Evolutionary conservation across 2,329 filamentous ascomycete genomes (phyloP).

Genomic region (Alternaria solani): DNA sequence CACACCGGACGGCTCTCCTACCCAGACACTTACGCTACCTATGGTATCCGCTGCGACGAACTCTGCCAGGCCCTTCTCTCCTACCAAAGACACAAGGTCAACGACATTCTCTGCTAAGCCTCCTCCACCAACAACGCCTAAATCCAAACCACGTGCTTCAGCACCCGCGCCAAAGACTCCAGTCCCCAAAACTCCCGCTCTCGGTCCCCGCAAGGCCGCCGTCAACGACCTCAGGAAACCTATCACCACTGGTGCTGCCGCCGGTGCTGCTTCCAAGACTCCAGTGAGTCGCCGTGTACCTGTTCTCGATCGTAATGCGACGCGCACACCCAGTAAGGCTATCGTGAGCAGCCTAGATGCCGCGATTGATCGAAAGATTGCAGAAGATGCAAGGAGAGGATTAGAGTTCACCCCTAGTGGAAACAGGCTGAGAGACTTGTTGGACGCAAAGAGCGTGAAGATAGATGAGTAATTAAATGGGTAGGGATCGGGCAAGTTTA

Average conservation of each 20-base stretch:
- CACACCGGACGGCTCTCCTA: background rate
- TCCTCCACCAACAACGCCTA: background rate
- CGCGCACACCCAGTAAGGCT: slow-evolving; percentile 35
- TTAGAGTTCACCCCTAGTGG: slow-evolving; percentile 23
- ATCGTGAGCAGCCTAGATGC: slow-evolving; percentile 27
- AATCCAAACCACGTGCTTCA: background rate
- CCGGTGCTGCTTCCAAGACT: background rate
- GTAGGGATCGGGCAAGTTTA: no score
- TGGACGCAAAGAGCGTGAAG: slow-evolving; percentile 11
- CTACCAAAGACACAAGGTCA: slow-evolving; percentile 6
- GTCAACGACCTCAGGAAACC: background rate
- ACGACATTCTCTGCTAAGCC: background rate
- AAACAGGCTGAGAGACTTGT: slow-evolving; percentile 19
- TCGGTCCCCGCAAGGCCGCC: background rate
- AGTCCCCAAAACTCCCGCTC: background rate
- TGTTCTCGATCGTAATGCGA: slow-evolving; percentile 21
- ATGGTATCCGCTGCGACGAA: background rate
- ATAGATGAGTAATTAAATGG: background rate
- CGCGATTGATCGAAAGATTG: slow-evolving; percentile 41
- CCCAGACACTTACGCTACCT: background rate
- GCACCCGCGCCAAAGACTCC: background rate
- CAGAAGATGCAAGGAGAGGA: slow-evolving; percentile 23
- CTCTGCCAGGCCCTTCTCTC: slow-evolving; percentile 16
- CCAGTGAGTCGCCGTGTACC: slow-evolving; percentile 1
- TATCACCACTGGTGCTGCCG: background rate